These are phyloP conservation scores for Pseudocercospora fijiensis DNA, from an alignment of 2,329 filamentous ascomycete species.

Conservation along the genomic window DNA sequence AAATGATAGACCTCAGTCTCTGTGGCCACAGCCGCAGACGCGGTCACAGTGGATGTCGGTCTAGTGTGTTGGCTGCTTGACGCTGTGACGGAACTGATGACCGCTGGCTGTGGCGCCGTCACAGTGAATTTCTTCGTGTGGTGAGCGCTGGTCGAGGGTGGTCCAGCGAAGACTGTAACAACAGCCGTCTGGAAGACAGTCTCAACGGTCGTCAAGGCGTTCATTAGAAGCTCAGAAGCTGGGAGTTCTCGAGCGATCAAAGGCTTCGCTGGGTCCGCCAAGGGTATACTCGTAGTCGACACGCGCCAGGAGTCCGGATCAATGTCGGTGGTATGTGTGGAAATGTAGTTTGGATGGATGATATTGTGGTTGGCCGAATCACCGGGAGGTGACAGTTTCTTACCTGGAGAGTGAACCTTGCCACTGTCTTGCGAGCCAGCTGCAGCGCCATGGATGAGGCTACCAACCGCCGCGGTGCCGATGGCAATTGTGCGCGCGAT, in stretches of 20 bases:
- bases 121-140: neutral
- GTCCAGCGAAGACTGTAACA: neutral
- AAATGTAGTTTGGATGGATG: neutral
- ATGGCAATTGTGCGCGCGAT: neutral
- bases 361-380: neutral
- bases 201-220: neutral
- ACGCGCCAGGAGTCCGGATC: neutral
- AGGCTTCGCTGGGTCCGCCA: neutral
- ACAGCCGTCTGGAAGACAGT: neutral
- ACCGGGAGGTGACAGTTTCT: neutral
- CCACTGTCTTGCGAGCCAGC: neutral
- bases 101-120: neutral
- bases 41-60: neutral
- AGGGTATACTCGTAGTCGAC: neutral
- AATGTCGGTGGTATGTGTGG: neutral
- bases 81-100: neutral
- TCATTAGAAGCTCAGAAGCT: neutral
- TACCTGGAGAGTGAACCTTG: neutral
- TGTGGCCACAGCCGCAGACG: neutral
- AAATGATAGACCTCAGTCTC: neutral
- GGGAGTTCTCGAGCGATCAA: neutral
- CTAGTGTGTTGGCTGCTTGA: neutral
- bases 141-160: neutral
- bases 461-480: neutral
- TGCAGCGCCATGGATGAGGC: neutral